Base-by-base conservation (phyloP, 1,284 basidiomycete species). In the Ganoderma sp. region DNA sequence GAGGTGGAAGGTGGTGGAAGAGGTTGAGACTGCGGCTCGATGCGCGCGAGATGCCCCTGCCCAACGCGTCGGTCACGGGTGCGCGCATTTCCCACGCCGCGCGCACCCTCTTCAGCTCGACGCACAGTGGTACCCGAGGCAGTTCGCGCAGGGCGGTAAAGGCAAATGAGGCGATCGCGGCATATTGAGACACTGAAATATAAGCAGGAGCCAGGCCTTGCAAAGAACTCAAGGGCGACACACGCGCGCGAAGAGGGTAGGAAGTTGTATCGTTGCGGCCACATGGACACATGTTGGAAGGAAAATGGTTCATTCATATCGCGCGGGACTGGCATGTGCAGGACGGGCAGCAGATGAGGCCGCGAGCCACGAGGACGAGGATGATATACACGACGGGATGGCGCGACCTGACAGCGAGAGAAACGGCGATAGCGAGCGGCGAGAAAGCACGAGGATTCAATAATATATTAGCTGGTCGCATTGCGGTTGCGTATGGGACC, bases 1-100 rank as follows among this genome's bases (percentile, higher is more conserved):
- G 19, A 54, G n/a, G n/a, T 22, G 64, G 9, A 37, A 58, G 66
- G n/a, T 39, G 52, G 54, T 62, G 54, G 65, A 45, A 14, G 43
- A 42, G 43, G 42, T 64, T 43, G 42, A 37, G 63, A 10, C 58
- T 64, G 34, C 64, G 28, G 41, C 48, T 50, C 48, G 48, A 22
- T 28, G 9, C 32, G 37, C 19, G 45, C 42, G 42, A 32, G 42
- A 43, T 15, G 3, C n/a, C 10, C 32, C 34, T n/a, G 28, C 25
- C 7, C 12, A 61, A 60, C 67, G 63, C 63, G 60, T 58, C 22
- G 22, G 41, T 67, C 67, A 67, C 63, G 62, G 63, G 67, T 34
- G 57, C 67, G 67, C 54, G 67, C 37, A 34, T 45, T 48, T 60
- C 57, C 39, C 45, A 64, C 62, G 62, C 34, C 64, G 64, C 56